Evolutionary conservation across 2,329 filamentous ascomycete genomes (phyloP).

Genomic region (Cladosporium sp.): DNA sequence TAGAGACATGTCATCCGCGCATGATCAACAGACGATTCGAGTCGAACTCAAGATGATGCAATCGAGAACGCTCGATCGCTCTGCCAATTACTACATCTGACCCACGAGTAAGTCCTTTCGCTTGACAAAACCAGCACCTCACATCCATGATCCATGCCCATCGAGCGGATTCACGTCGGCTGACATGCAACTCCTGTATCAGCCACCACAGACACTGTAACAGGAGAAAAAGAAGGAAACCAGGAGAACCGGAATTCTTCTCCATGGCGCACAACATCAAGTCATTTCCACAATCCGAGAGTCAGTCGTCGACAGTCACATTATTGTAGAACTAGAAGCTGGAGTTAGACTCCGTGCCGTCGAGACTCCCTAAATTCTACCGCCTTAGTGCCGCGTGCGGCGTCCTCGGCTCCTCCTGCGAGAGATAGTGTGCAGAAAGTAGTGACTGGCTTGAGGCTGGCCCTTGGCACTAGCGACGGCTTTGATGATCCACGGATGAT

Average conservation of each 20-base stretch:
- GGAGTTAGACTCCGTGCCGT: neutral
- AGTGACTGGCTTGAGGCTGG: neutral
- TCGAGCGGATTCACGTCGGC: neutral
- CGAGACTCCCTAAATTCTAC: neutral
- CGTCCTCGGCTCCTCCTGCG: neutral
- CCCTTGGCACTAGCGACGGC: neutral
- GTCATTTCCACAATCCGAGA: neutral
- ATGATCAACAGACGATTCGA: neutral
- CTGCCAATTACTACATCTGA: neutral
- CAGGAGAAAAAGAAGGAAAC: neutral
- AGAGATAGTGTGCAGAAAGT: conserved; percentile 4
- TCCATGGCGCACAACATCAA: neutral
- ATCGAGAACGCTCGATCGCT: neutral
- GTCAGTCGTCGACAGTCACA: neutral
- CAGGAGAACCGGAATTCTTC: neutral
- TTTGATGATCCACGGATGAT: neutral
- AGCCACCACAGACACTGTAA: neutral
- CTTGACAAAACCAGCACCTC: neutral
- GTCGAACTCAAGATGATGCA: neutral
- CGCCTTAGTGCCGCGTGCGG: conserved; percentile 1
- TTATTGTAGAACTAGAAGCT: neutral
- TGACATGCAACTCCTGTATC: neutral
- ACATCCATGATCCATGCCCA: neutral
- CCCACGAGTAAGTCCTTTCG: neutral
- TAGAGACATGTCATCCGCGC: neutral